phyloP scores from a whole-genome alignment of 306 rosid genomes.

The Pterocarpus macrocarpus region DNA sequence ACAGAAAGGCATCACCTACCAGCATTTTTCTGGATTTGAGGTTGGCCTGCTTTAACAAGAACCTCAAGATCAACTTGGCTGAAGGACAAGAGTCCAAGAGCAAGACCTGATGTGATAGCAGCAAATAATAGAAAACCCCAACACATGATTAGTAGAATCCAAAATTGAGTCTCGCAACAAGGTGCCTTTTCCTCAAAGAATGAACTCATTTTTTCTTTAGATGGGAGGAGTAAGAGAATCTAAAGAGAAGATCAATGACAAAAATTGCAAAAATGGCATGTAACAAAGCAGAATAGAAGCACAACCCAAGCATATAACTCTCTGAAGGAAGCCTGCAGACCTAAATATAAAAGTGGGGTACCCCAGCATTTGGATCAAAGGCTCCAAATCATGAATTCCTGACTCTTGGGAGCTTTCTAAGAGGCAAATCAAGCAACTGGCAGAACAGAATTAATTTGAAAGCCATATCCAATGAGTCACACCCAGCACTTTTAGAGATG shows the following conservation, averaged over 20 bases:
- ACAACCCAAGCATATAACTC: not conserved
- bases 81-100: constrained; percentile 76
- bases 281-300: constrained; percentile 16
- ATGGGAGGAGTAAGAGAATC: not conserved
- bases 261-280: constrained; percentile 23
- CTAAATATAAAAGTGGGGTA: constrained; percentile 28
- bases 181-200: constrained; percentile 21
- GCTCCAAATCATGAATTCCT: constrained; percentile 35
- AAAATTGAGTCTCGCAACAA: constrained; percentile 63
- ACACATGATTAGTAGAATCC: constrained; percentile 54
- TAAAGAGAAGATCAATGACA: constrained; percentile 39
- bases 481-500: no score
- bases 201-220: constrained; percentile 34
- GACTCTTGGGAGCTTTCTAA: constrained; percentile 48
- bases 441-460: constrained; percentile 31
- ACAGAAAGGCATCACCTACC: constrained; percentile 25
- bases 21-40: constrained; percentile 67
- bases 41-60: constrained; percentile 68
- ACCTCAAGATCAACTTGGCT: constrained; percentile 82
- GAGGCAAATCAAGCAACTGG: constrained; percentile 26
- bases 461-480: not conserved
- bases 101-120: constrained; percentile 70
- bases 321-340: constrained; percentile 33
- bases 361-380: constrained; percentile 37
- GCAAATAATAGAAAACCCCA: constrained; percentile 61